Evolutionary conservation across 176 grass and related monocot genomes (phyloP).

Genomic region (Oryza punctata): DNA sequence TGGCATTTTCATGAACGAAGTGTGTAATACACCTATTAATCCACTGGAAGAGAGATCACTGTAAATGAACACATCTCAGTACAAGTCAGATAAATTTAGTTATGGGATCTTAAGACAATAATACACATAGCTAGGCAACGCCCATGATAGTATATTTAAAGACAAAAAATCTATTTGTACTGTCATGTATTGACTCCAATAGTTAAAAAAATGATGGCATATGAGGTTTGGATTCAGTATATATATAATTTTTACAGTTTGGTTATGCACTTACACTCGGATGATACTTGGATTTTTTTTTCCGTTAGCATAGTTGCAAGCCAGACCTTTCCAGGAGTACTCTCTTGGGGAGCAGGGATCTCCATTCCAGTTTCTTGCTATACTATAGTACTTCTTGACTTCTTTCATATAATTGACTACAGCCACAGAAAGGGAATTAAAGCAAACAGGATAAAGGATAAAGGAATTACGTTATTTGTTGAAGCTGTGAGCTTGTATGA

Average conservation of each 20-base stretch:
- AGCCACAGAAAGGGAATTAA: not conserved
- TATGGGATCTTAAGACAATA: not conserved
- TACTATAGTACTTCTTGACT: not conserved
- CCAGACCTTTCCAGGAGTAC: constrained; percentile 16
- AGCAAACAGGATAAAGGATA: not conserved
- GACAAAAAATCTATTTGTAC: not conserved
- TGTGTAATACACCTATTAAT: constrained; percentile 4
- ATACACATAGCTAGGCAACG: not conserved
- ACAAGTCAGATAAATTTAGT: not conserved
- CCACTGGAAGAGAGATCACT: constrained; percentile 23
- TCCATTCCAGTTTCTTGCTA: constrained; percentile 30
- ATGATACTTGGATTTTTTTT: constrained; percentile 11
- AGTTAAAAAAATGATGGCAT: constrained; percentile 4
- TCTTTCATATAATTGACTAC: constrained; percentile 1
- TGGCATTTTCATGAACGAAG: not conserved
- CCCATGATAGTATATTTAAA: not conserved
- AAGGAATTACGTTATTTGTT: not conserved
- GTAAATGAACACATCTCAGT: not conserved
- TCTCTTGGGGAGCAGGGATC: constrained; percentile 45
- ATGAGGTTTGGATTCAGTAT: not conserved
- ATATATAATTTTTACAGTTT: not conserved
- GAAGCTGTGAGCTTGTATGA: not conserved
- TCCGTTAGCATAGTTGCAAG: constrained; percentile 13
- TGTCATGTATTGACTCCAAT: not conserved
- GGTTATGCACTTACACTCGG: constrained; percentile 23